These are phyloP conservation scores for Russula vinacea DNA, from an alignment of 768 basidiomycete genomes.

Conservation along the genomic window DNA sequence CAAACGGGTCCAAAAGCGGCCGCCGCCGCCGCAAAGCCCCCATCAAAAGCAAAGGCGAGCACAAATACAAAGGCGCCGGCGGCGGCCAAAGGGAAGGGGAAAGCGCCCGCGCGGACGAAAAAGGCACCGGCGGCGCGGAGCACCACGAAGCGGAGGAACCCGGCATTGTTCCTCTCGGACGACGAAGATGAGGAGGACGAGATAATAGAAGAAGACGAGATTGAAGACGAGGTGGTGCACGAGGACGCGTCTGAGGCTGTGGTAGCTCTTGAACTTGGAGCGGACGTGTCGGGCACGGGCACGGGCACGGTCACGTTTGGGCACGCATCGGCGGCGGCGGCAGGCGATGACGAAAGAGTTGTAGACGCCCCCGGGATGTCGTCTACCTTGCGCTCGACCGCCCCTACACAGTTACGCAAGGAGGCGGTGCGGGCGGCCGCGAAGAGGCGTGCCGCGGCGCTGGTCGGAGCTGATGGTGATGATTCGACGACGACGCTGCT, in stretches of 20 bases:
- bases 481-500: constrained; percentile 57
- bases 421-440: constrained; percentile 23
- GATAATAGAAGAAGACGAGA: neutral
- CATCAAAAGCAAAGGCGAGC: constrained; percentile 13
- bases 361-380: constrained; percentile 23
- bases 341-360: neutral
- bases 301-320: neutral
- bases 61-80: no score
- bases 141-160: constrained; percentile 1
- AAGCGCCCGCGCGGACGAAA: neutral
- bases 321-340: neutral
- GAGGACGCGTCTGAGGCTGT: constrained; percentile 5
- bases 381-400: constrained; percentile 33
- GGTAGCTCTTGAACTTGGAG: neutral
- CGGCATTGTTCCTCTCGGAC: constrained; percentile 26
- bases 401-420: constrained; percentile 31
- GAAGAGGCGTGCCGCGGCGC: constrained; percentile 20
- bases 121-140: neutral
- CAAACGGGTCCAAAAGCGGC: neutral
- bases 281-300: neutral
- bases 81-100: neutral
- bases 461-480: constrained; percentile 52
- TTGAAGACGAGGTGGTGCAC: neutral
- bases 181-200: constrained; percentile 13
- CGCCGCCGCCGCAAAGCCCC: neutral